These are phyloP conservation scores for Pythium folliculosum DNA, from an alignment of 352 stramenopile genomes.

Conservation along the genomic window DNA sequence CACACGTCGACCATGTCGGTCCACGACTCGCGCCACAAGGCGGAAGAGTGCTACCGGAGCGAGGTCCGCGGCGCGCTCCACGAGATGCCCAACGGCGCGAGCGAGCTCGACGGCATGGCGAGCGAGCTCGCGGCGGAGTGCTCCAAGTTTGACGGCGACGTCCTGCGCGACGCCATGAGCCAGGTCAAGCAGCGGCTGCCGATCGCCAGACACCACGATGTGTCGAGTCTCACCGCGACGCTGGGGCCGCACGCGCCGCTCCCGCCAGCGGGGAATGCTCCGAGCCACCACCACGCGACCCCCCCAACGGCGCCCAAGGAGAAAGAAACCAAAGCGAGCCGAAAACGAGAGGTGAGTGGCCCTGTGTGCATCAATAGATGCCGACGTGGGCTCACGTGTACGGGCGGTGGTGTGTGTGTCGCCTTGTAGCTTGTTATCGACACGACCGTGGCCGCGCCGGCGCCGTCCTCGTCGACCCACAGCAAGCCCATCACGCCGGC, in stretches of 20 bases:
- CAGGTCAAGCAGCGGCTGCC: constrained; percentile 48
- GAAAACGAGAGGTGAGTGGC: constrained; percentile 24
- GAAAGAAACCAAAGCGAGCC: constrained; percentile 20
- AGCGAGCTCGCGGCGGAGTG: background rate
- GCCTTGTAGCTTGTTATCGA: constrained; percentile 20
- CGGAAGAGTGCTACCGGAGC: constrained; percentile 48
- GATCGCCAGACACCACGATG: constrained; percentile 36
- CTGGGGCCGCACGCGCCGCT: constrained; percentile 6
- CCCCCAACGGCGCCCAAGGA: background rate
- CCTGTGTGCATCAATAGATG: background rate
- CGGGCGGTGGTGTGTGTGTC: background rate
- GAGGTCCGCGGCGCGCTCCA: constrained; percentile 34
- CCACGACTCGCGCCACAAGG: constrained; percentile 38
- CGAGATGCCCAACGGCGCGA: constrained; percentile 27
- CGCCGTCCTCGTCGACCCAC: background rate
- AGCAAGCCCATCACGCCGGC: constrained; percentile 22
- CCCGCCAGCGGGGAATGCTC: background rate
- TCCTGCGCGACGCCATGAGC: constrained; percentile 44
- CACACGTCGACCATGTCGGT: constrained; percentile 44
- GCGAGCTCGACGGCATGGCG: constrained; percentile 30
- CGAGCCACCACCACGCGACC: background rate
- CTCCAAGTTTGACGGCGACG: constrained; percentile 24
- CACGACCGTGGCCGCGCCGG: constrained; percentile 2
- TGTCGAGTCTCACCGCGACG: constrained; percentile 13
- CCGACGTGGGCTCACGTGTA: background rate